phyloP scores from a whole-genome alignment of 345 rosid species.

The Kernera saxatilis region DNA sequence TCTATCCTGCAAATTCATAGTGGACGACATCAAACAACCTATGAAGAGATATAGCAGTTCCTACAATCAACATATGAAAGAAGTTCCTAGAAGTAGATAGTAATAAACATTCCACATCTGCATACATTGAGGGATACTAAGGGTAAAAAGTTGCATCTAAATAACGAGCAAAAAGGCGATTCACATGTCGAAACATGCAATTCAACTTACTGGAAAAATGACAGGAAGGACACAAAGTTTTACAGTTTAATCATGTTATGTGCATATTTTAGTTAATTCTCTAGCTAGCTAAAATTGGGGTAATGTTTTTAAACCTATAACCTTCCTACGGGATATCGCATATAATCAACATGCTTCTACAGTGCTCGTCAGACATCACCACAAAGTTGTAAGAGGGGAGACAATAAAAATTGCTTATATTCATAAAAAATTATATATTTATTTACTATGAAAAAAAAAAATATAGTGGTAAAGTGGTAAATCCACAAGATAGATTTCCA shows the following conservation, averaged over 20 bases:
- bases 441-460: neutral
- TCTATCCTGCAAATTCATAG: conserved; percentile 64
- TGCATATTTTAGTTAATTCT: conserved; percentile 4
- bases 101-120: neutral
- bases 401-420: neutral
- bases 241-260: neutral
- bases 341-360: neutral
- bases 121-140: neutral
- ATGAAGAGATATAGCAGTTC: conserved; percentile 9
- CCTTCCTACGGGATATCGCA: neutral
- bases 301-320: neutral
- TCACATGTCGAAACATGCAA: conserved; percentile 9
- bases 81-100: neutral
- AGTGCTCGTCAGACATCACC: neutral
- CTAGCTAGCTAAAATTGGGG: neutral
- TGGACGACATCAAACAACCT: conserved; percentile 19
- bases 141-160: neutral
- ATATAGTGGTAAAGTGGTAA: neutral
- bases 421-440: neutral
- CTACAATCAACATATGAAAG: conserved; percentile 5
- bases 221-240: neutral
- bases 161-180: neutral
- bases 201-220: neutral
- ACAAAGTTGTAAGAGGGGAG: neutral
- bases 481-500: conserved; percentile 1